Evolutionary conservation across 306 rosid genomes (phyloP).

Genomic region (Fagus sylvatica): DNA sequence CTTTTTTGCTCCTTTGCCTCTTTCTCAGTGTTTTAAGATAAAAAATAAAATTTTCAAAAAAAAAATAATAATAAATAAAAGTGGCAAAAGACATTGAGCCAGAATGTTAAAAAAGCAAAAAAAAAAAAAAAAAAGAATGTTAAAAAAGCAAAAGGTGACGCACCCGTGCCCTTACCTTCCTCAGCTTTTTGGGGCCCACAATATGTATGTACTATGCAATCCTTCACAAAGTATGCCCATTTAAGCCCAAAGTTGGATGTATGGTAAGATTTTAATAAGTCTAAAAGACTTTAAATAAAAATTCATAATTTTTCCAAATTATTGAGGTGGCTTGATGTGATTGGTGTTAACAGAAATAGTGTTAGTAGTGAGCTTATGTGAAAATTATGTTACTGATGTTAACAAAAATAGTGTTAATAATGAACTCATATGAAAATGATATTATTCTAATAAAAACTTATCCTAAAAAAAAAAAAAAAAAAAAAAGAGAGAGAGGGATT

Average conservation of each 20-base stretch:
- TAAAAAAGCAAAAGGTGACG: slow-evolving; percentile 41
- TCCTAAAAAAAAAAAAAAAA: too few species aligned
- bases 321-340: too few species aligned
- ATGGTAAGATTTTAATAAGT: neutral
- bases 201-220: neutral
- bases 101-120: slow-evolving; percentile 44
- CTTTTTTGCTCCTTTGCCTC: slow-evolving; percentile 3
- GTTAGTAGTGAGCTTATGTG: too few species aligned
- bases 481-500: too few species aligned
- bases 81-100: slow-evolving; percentile 16
- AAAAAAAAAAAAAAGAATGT: slow-evolving; percentile 43
- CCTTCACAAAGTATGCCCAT: neutral
- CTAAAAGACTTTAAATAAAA: too few species aligned
- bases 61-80: neutral
- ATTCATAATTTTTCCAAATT: too few species aligned
- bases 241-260: neutral
- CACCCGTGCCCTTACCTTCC: slow-evolving; percentile 39
- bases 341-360: too few species aligned
- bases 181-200: slow-evolving; percentile 39
- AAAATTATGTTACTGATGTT: too few species aligned
- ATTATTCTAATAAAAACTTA: too few species aligned
- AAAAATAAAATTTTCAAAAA: too few species aligned
- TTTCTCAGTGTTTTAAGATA: neutral
- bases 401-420: too few species aligned
- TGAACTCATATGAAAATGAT: too few species aligned